Conservation (phyloP, 1,284 basidiomycete genomes). For the Fomitopsis schrenkii region DNA sequence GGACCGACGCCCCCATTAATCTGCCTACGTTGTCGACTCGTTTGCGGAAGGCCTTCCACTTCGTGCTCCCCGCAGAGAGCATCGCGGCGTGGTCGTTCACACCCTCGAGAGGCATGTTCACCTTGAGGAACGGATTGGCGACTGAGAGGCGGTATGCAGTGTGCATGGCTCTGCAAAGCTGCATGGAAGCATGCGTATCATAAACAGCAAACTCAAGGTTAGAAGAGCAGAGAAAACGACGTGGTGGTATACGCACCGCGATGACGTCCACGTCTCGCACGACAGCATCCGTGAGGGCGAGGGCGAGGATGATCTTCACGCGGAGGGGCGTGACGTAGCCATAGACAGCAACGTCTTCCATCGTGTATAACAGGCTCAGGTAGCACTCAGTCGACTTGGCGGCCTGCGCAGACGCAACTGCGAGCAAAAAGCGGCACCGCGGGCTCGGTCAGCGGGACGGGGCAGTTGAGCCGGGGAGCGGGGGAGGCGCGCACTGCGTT, state of each 20-base stretch:
- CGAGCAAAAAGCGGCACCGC: constrained; percentile 1
- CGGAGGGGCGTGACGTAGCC: constrained; percentile 80
- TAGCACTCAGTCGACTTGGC: constrained; percentile 69
- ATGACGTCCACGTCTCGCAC: constrained; percentile 73
- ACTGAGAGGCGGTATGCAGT: constrained; percentile 75
- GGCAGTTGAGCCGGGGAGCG: neutral
- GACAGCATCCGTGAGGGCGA: constrained; percentile 72
- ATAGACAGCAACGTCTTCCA: constrained; percentile 82
- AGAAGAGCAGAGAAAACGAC: neutral
- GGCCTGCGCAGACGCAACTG: constrained; percentile 44
- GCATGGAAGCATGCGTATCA: neutral
- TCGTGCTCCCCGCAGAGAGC: constrained; percentile 54
- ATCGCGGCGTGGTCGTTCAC: constrained; percentile 49
- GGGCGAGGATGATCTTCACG: constrained; percentile 73
- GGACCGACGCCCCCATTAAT: constrained; percentile 39
- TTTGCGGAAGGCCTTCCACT: constrained; percentile 64
- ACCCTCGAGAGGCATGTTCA: constrained; percentile 45
- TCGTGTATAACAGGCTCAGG: constrained; percentile 70
- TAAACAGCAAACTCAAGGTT: neutral
- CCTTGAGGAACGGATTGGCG: constrained; percentile 73
- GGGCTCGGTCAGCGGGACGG: constrained; percentile 1
- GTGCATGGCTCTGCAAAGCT: constrained; percentile 77
- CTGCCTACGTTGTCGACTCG: constrained; percentile 70
- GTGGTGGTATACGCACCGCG: constrained; percentile 40
- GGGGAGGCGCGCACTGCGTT: constrained; percentile 41